phyloP scores from a whole-genome alignment of 345 rosid genomes.

The Cochlearia excelsa region DNA sequence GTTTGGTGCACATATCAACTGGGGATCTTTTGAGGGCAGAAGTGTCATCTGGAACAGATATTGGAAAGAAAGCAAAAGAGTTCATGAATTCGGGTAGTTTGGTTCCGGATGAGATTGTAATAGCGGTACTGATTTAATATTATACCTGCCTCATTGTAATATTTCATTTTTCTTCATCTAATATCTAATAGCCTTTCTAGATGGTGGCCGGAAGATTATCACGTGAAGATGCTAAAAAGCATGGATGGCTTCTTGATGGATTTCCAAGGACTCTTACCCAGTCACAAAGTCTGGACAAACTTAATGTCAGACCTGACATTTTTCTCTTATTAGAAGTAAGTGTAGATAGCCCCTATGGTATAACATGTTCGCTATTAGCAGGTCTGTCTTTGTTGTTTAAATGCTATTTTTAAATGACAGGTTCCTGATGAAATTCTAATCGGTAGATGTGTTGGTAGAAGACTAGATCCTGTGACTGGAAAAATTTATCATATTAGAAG shows the following conservation, averaged over 20 bases:
- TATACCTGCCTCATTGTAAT: not conserved
- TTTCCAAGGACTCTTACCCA: slow-evolving; percentile 74
- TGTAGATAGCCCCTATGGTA: slow-evolving; percentile 14
- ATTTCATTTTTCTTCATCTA: slow-evolving; percentile 6
- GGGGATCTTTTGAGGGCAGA: slow-evolving; percentile 88
- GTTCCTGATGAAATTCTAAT: slow-evolving; percentile 92
- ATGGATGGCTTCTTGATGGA: slow-evolving; percentile 96
- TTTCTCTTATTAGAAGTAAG: slow-evolving; percentile 71
- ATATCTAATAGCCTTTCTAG: slow-evolving; percentile 36
- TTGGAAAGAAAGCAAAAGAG: slow-evolving; percentile 73
- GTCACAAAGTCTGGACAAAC: slow-evolving; percentile 69
- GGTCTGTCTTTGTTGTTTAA: slow-evolving; percentile 32
- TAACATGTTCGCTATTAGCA: not conserved
- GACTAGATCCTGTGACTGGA: slow-evolving; percentile 69
- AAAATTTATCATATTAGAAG: slow-evolving; percentile 72
- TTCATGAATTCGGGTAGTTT: slow-evolving; percentile 74
- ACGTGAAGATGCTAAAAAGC: slow-evolving; percentile 61
- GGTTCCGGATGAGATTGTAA: slow-evolving; percentile 86
- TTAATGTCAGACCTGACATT: slow-evolving; percentile 71
- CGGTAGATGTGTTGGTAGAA: slow-evolving; percentile 89
- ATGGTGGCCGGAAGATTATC: slow-evolving; percentile 66
- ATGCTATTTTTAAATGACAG: slow-evolving; percentile 50
- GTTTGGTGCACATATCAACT: slow-evolving; percentile 86
- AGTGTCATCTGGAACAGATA: slow-evolving; percentile 70
- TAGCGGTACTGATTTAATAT: slow-evolving; percentile 45